Evolutionary conservation across 2,329 filamentous ascomycete species (phyloP).

Genomic region (Monosporascus sp.): DNA sequence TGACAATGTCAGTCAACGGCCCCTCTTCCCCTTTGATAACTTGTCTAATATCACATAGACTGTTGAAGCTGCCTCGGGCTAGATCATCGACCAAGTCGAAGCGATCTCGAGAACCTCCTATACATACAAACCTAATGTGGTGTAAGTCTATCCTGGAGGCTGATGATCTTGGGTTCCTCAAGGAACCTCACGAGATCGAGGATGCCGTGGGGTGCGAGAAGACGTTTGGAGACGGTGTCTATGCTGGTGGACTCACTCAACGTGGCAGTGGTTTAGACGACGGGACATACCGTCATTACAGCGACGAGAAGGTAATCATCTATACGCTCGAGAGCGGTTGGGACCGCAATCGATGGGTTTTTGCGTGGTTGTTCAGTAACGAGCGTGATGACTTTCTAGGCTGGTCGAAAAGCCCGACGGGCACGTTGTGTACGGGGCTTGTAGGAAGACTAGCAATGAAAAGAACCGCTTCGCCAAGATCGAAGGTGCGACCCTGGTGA

Average conservation of each 20-base stretch:
- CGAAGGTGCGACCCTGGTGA: too few relatives aligned
- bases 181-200: too few relatives aligned
- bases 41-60: too few relatives aligned
- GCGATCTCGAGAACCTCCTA: too few relatives aligned
- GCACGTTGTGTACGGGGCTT: constrained; percentile 1
- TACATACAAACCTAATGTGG: too few relatives aligned
- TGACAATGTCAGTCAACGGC: too few relatives aligned
- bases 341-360: constrained; percentile 11
- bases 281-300: constrained; percentile 22
- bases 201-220: constrained; percentile 12
- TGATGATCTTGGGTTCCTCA: too few relatives aligned
- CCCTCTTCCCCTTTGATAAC: too few relatives aligned
- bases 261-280: constrained; percentile 22
- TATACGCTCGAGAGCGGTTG: constrained; percentile 5
- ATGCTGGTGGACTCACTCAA: constrained; percentile 21
- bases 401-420: constrained; percentile 23
- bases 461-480: constrained; percentile 5
- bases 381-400: constrained; percentile 16
- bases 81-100: too few relatives aligned
- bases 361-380: constrained; percentile 12
- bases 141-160: too few relatives aligned
- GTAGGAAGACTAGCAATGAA: constrained; percentile 4
- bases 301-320: constrained; percentile 4
- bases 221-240: constrained; percentile 11
- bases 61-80: too few relatives aligned